Evolutionary conservation across 139 green algal species (phyloP).

Genomic region (Cymbomonas tetramitiformis): DNA sequence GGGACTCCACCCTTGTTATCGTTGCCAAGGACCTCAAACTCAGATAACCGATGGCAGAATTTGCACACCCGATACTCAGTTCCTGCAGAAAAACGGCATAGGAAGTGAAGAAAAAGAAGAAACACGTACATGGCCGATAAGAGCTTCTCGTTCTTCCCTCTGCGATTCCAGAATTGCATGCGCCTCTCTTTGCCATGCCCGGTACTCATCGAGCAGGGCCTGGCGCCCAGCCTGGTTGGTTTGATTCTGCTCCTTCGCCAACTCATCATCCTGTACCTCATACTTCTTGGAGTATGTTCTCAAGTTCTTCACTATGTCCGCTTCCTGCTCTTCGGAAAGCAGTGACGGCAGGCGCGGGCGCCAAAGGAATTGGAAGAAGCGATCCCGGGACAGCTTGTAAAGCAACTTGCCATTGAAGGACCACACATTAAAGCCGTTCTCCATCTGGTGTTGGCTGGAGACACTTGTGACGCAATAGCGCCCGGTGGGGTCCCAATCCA

Average conservation of each 20-base stretch:
- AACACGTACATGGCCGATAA: no score
- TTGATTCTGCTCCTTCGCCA: slow-evolving; percentile 46
- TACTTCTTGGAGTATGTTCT: slow-evolving; percentile 80
- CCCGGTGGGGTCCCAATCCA: slow-evolving; percentile 84
- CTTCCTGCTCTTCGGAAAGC: slow-evolving; percentile 67
- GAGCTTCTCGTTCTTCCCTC: slow-evolving; percentile 25
- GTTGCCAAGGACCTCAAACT: no score
- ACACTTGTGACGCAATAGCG: slow-evolving; percentile 79
- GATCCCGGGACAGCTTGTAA: slow-evolving; percentile 59
- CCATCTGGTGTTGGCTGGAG: slow-evolving; percentile 76
- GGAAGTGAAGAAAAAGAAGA: no score
- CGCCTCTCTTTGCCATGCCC: slow-evolving; percentile 27
- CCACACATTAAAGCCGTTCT: slow-evolving; percentile 93
- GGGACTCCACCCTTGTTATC: no score
- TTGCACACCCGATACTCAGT: no score
- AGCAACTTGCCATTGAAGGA: slow-evolving; percentile 73
- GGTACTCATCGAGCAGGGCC: slow-evolving; percentile 55
- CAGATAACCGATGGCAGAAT: no score
- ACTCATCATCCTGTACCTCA: slow-evolving; percentile 79
- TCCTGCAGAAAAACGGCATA: no score
- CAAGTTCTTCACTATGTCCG: slow-evolving; percentile 81
- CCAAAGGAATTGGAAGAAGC: slow-evolving; percentile 89
- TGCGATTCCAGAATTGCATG: neutral
- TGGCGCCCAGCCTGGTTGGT: slow-evolving; percentile 58
- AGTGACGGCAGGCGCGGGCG: slow-evolving; percentile 69